Base-by-base conservation (phyloP, 208 protist genomes). In the Trypanosoma grayi region DNA sequence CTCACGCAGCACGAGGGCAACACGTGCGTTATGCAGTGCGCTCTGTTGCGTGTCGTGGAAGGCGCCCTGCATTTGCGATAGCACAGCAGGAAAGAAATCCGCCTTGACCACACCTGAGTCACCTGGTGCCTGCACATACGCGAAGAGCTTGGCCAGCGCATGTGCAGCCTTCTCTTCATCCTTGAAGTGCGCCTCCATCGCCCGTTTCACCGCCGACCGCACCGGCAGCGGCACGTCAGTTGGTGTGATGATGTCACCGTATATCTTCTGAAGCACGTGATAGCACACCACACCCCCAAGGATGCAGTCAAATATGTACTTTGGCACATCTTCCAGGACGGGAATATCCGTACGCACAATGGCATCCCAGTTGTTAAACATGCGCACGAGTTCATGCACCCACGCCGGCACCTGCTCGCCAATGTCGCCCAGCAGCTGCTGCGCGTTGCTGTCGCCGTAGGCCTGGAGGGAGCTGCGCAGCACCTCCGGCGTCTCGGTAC, bases 361-460 rank as follows among this genome's bases (percentile, higher is more conserved):
- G 8, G 70, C 50, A 31, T 95, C 90, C 87, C 90, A 95, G 62
- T 89, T 90, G 61, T 78, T 86, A 65, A 93, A 95, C 66, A 88
- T 87, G 2, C 78, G 61, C 0, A 84, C 90, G 1, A 93, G 74
- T 48, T 93, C 86, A 55, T 93, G 82, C 52, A 93, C 86, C 87
- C 86, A 93, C 18, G 58, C 70, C 30, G 90, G 90, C 6, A 75
- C 81, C 3, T 57, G 43, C 39, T 79, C 75, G 13, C n/a, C 22
- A 4, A 72, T 56, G 4, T 76, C 62, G 40, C 51, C 51, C 14
- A 56, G 46, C 16, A 20, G 43, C n/a, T 66, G 52, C 39, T 61
- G 59, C 31, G 31, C 40, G 6, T 53, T 65, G 22, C 8, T 61
- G 53, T 92, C 78, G 31, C 75, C 79, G 60, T 92, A 93, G 36